Evolutionary conservation across 23 red algal species (phyloP).

Genomic region (Porphyridium purpureum): DNA sequence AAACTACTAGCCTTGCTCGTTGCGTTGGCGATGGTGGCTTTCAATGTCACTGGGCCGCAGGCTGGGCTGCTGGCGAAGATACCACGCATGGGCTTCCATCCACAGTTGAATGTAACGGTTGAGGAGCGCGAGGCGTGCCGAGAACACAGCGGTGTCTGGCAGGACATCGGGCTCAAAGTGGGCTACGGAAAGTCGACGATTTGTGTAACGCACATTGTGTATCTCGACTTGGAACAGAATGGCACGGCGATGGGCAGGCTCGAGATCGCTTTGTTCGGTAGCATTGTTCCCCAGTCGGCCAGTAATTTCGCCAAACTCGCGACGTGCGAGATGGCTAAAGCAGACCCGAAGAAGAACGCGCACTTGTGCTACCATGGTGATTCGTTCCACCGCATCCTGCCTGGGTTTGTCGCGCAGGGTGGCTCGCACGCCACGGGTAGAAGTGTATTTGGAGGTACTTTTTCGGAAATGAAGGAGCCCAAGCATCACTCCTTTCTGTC

Average conservation of each 20-base stretch:
- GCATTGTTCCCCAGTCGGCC: conserved; percentile 59
- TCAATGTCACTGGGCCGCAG: too few relatives aligned
- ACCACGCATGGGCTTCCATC: too few relatives aligned
- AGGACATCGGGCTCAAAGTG: too few relatives aligned
- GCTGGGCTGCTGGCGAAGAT: too few relatives aligned
- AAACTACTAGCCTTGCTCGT: too few relatives aligned
- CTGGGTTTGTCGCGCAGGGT: conserved; percentile 56
- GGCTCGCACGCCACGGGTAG: conserved; percentile 45
- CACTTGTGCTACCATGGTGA: conserved; percentile 31
- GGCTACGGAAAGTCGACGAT: too few relatives aligned
- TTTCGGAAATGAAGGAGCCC: conserved; percentile 26
- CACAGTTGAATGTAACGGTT: too few relatives aligned
- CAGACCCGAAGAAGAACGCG: too few relatives aligned
- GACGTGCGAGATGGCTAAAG: conserved; percentile 55
- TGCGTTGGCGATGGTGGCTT: too few relatives aligned
- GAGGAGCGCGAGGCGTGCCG: too few relatives aligned
- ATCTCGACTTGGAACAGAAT: neutral
- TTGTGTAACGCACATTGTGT: neutral
- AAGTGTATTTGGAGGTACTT: conserved; percentile 34
- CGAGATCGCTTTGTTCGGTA: conserved; percentile 52
- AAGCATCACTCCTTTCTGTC: conserved; percentile 45
- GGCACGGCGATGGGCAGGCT: neutral
- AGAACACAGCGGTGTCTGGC: too few relatives aligned
- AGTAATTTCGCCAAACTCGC: conserved; percentile 46
- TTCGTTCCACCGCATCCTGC: conserved; percentile 60